Base-by-base conservation (phyloP, 768 basidiomycete genomes). In the Lyophyllum decastes region DNA sequence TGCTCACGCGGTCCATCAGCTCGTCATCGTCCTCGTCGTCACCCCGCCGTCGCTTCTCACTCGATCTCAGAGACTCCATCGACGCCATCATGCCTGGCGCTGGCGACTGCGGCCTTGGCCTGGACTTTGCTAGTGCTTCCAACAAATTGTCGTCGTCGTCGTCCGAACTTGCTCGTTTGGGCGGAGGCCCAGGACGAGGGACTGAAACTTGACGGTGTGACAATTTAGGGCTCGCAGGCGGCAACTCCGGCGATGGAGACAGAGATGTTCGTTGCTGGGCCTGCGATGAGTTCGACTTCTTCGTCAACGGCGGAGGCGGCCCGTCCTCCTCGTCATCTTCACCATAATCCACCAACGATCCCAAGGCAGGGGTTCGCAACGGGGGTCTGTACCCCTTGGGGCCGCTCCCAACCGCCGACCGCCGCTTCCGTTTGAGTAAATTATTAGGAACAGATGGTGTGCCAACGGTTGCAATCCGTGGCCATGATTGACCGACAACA, bases 21-120 rank as follows among this genome's bases (percentile, higher is more conserved):
- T 85, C 85, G 55, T 91, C 82, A 55, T 86, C 87, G 43, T 90
- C 89, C 40, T 92, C 89, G 30, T 88, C 88, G 4, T 85, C 86
- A 33, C 81, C 82, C 65, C 91, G 75, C 66, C 86, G 78, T 58
- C 91, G 81, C 71, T 93, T 92, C 68, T 88, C 88, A 22, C 83
- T 76, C 50, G 86, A 75, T 45, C 85, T 81, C 70, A 84, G 73
- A 3, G 78, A 72, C 1, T 76, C 77, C 53, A 78, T 61, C 56
- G 70, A 66, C 17, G 71, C 66, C 60, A 70, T 72, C 62, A 66
- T 57, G 22, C 64, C 70, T 40, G 76, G 74, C 21, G 73, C 66
- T 41, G 75, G 70, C 16, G 80, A 75, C 49, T 76, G 73, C 33
- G 78, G 71, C 47, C 76, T 75, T 30, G 72, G 60, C 46, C 74